These are phyloP conservation scores for Saccharomyces hybrid DNA, from an alignment of 1,139 yeast genomes.

Conservation along the genomic window DNA sequence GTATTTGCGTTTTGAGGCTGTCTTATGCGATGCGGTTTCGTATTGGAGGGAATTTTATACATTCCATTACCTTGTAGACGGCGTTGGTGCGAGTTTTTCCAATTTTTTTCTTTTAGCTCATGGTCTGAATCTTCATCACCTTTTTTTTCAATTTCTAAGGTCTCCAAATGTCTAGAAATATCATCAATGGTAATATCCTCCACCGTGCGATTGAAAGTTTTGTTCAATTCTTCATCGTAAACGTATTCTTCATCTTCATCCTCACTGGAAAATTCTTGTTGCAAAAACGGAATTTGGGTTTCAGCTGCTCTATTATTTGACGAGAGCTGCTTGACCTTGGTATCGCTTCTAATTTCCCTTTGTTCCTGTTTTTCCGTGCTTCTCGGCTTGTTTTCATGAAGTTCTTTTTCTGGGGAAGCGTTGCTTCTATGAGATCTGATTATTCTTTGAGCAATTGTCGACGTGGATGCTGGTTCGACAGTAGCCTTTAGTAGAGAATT, in stretches of 20 bases:
- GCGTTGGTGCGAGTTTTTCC: slow-evolving; percentile 6
- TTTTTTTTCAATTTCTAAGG: slow-evolving; percentile 27
- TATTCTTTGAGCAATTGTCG: slow-evolving; percentile 19
- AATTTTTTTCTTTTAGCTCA: slow-evolving; percentile 1
- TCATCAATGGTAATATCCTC: slow-evolving; percentile 35
- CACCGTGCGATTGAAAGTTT: slow-evolving; percentile 33
- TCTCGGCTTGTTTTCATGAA: not conserved
- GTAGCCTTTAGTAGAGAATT: not conserved
- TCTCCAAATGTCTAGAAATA: slow-evolving; percentile 32
- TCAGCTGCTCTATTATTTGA: slow-evolving; percentile 10
- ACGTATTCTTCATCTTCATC: slow-evolving; percentile 33
- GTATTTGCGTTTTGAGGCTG: slow-evolving; percentile 16
- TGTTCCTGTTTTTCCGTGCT: slow-evolving; percentile 5
- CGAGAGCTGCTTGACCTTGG: not conserved
- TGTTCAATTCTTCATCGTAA: slow-evolving; percentile 32
- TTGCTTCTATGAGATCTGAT: slow-evolving; percentile 18
- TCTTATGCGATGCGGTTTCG: slow-evolving; percentile 25
- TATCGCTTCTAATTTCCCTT: slow-evolving; percentile 4
- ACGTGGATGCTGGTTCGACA: not conserved
- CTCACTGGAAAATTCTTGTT: slow-evolving; percentile 27
- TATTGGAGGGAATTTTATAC: slow-evolving; percentile 27
- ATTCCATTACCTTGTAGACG: slow-evolving; percentile 14
- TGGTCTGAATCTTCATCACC: slow-evolving; percentile 11
- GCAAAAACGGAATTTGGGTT: slow-evolving; percentile 23
- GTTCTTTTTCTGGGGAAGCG: slow-evolving; percentile 5